Evolutionary conservation across 2,329 filamentous ascomycete genomes (phyloP).

Genomic region (Stemphylium vesicarium): DNA sequence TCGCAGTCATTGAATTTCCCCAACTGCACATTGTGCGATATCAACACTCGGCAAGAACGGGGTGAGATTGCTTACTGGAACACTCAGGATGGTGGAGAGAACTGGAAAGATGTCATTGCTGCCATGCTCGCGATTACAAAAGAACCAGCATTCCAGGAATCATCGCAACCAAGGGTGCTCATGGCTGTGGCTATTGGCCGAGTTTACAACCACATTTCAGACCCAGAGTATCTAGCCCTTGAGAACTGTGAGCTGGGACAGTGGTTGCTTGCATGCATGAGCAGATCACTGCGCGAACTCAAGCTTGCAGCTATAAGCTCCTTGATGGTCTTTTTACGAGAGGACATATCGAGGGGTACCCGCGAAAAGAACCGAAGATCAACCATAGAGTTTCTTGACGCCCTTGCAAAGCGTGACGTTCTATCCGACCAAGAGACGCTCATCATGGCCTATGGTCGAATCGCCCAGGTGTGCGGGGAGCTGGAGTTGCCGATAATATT

Average conservation of each 20-base stretch:
- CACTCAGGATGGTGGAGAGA: constrained; percentile 19
- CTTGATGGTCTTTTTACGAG: constrained; percentile 69
- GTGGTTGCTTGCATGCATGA: constrained; percentile 81
- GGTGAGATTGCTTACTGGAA: constrained; percentile 34
- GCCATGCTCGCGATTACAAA: constrained; percentile 39
- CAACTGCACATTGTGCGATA: constrained; percentile 38
- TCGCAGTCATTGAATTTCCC: constrained; percentile 19
- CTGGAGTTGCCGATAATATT: constrained; percentile 87
- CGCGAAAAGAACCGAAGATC: constrained; percentile 70
- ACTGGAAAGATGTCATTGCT: constrained; percentile 44
- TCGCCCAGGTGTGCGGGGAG: constrained; percentile 76
- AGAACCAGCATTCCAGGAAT: constrained; percentile 38
- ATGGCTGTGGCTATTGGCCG: constrained; percentile 62
- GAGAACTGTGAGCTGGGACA: constrained; percentile 72
- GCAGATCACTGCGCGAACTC: constrained; percentile 84
- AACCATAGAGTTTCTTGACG: constrained; percentile 73
- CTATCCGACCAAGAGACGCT: constrained; percentile 79
- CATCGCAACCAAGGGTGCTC: constrained; percentile 36
- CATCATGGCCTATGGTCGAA: constrained; percentile 83
- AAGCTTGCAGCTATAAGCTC: constrained; percentile 78
- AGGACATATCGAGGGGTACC: constrained; percentile 55
- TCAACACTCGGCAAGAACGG: neutral
- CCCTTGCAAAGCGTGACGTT: constrained; percentile 72
- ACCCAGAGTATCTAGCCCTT: constrained; percentile 68
- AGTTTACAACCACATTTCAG: constrained; percentile 70